Base-by-base conservation (phyloP, 2,329 filamentous ascomycete genomes). In the Curvularia verruculosa region DNA sequence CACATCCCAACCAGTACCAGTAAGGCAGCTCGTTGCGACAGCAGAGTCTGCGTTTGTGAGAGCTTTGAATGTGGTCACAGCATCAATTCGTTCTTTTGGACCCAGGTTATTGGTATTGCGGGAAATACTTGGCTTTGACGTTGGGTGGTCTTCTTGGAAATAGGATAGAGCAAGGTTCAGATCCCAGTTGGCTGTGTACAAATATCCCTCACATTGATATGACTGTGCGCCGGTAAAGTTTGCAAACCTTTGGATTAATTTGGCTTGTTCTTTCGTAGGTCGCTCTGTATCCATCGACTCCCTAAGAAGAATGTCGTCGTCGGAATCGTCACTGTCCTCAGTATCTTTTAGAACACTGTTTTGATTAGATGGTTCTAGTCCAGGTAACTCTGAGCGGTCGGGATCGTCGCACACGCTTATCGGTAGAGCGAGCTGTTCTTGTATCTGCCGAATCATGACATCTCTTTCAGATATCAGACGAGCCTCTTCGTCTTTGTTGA, bases 341-440 rank as follows among this genome's bases (percentile, higher is more conserved):
- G 23, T 26, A 26, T 3, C 24, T 26, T 26, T 26, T 26, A 8
- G 24, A 26, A 8, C 24, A 26, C 24, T 8, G 8, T 26, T 3
- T 6, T 5, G 12, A 19, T 9, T 15, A n/a, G 18, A 3, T 3
- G 21, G 3, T 24, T 37, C 29, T 13, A 18, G 19, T 5, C 7
- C n/a, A n/a, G 40, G 10, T 15, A n/a, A 43, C 29, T 24, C 3
- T 13, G 34, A 18, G 23, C 10, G 2, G 26, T 39, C 23, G 13
- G 5, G 7, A 5, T 43, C 26, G 7, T 47, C 41, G 12, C n/a
- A 24, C 24, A 15, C 5, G 10, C 21, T n/a, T 19, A 29, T 28
- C 7, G 54, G 31, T 18, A 31, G 24, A 31, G 44, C 29, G 29
- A 57, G 50, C 26, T 57, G 49, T n/a, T 57, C 31, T 26, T n/a